Evolutionary conservation across 768 basidiomycete species (phyloP).

Genomic region (Mycena galericulata): DNA sequence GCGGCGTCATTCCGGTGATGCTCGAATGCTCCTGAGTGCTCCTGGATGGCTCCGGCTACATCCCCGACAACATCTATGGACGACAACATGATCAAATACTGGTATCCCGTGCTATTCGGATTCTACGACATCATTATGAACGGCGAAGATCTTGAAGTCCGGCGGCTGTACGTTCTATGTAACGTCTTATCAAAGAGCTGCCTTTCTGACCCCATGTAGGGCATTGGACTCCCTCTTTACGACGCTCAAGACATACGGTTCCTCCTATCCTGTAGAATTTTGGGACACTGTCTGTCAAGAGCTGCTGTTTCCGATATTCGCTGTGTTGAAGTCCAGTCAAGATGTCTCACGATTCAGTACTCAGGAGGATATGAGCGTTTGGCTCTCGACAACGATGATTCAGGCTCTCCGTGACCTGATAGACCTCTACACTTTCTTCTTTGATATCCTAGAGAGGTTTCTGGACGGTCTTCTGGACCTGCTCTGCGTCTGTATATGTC

Average conservation of each 20-base stretch:
- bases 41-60: slow-evolving; percentile 44
- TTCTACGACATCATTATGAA: slow-evolving; percentile 99
- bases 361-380: slow-evolving; percentile 99
- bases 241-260: slow-evolving; percentile 91
- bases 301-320: slow-evolving; percentile 97
- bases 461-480: slow-evolving; percentile 95
- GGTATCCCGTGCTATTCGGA: slow-evolving; percentile 97
- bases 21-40: slow-evolving; percentile 80
- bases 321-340: slow-evolving; percentile 92
- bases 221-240: slow-evolving; percentile 97
- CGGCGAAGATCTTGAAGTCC: slow-evolving; percentile 97
- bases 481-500: slow-evolving; percentile 96
- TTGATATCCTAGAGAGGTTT: slow-evolving; percentile 89
- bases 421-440: slow-evolving; percentile 95
- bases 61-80: slow-evolving; percentile 59
- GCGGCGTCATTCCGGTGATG: slow-evolving; percentile 94
- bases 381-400: slow-evolving; percentile 99
- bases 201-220: slow-evolving; percentile 54
- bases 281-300: slow-evolving; percentile 99
- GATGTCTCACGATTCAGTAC: slow-evolving; percentile 94
- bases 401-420: slow-evolving; percentile 96
- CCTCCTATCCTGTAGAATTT: slow-evolving; percentile 88
- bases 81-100: slow-evolving; percentile 94
- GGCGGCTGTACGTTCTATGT: slow-evolving; percentile 85
- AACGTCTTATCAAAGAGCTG: background rate